Conservation (phyloP, 352 stramenopile genomes). For the Phytophthora melonis region DNA sequence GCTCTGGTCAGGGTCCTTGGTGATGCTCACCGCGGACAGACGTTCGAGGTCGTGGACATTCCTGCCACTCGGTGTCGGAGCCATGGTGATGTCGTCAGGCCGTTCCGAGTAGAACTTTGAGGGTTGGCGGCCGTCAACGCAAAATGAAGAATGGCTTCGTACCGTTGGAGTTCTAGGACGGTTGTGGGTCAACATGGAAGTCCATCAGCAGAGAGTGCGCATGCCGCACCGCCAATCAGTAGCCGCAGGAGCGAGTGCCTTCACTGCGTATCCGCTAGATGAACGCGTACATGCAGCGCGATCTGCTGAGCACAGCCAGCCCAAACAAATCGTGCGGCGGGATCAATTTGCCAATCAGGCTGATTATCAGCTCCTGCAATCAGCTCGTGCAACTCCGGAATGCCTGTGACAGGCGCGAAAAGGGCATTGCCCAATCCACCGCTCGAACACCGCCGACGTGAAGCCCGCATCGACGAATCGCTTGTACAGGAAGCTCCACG, state of each 20-base stretch:
- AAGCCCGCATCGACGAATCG: conserved; percentile 19
- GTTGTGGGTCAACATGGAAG: not conserved
- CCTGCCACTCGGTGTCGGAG: conserved; percentile 13
- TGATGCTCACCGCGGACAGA: conserved; percentile 44
- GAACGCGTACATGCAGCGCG: conserved; percentile 3
- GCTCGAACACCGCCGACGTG: conserved; percentile 10
- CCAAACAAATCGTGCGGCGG: conserved; percentile 2
- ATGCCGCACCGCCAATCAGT: not conserved
- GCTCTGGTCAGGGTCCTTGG: conserved; percentile 31
- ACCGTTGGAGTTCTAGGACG: not conserved
- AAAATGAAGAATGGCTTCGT: conserved; percentile 23
- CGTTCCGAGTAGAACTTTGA: not conserved
- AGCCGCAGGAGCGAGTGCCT: not conserved
- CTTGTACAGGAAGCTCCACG: conserved; percentile 8
- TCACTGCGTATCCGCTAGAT: not conserved
- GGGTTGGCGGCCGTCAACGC: not conserved
- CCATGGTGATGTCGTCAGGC: conserved; percentile 5
- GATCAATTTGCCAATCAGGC: conserved; percentile 25
- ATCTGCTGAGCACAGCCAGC: conserved; percentile 34
- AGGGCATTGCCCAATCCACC: conserved; percentile 13
- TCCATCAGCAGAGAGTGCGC: not conserved
- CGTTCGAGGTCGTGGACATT: conserved; percentile 36
- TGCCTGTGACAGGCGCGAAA: conserved; percentile 26
- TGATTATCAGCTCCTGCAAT: not conserved
- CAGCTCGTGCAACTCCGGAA: conserved; percentile 14